Base-by-base conservation (phyloP, 768 basidiomycete genomes). In the Boletus vinaceobasis region DNA sequence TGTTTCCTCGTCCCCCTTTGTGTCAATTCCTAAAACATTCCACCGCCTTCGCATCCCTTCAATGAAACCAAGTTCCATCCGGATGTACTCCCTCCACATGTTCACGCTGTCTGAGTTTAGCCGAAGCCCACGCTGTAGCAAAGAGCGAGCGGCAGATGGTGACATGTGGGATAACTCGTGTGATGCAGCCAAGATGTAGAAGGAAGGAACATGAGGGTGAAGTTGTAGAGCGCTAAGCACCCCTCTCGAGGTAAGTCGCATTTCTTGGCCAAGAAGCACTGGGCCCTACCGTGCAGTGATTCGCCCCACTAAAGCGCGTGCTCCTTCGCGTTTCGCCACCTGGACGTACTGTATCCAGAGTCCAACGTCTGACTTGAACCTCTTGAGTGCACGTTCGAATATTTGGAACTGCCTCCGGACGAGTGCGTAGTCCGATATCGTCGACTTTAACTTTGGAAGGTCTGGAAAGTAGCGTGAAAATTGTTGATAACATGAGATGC, bases 271-370 rank as follows among this genome's bases (percentile, higher is more conserved):
- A 33, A 39, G 31, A 36, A 26, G 1, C 52, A 50, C 4, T 33
- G 32, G 21, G 69, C 9, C 83, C 36, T 64, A 90, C 88, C 89
- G 84, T 31, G 91, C 94, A 19, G 87, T 85, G 44, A 94, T 85
- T 37, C 89, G 79, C 4, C 88, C 87, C 3, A 93, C 89, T 21
- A 96, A 77, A 42, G 88, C 83, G 15, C 83, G 77, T 43, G 93
- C 93, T 0, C 85, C 84, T 65, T 92, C 86, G 43, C 82, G 78
- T 69, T 90, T 87, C 1, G 93, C 93, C 21, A 92, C 79, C 53
- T 90, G 79, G 45, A 95, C 85, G 66, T 96, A 97, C 60, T 94
- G 87, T 45, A 90, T 74, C 94, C 94, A 98, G 9, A 95, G 78
- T 4, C 79, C 85, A 6, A 96, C 78, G 67, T 98, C 94, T 10